phyloP scores from a whole-genome alignment of 2,329 filamentous ascomycete species.

The Xylariaceae sp. region DNA sequence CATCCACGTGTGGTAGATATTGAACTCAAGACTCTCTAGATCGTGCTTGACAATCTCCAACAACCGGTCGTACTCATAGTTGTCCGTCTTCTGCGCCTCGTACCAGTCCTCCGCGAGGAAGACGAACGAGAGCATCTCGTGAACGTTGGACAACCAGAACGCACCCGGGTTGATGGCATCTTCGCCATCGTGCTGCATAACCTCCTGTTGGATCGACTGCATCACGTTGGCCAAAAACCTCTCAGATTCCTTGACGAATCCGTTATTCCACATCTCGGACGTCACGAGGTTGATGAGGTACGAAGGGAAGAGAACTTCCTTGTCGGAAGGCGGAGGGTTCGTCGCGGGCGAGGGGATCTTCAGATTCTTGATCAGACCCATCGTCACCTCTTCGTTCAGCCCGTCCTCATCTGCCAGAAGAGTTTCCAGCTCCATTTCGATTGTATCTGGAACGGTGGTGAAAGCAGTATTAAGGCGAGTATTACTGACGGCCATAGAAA shows the following conservation, averaged over 20 bases:
- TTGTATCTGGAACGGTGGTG: slow-evolving; percentile 76
- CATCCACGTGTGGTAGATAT: slow-evolving; percentile 99
- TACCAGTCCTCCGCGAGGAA: slow-evolving; percentile 99
- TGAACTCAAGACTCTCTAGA: slow-evolving; percentile 96
- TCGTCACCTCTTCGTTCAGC: slow-evolving; percentile 92
- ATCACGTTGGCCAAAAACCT: slow-evolving; percentile 98
- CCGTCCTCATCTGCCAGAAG: slow-evolving; percentile 92
- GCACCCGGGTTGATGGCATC: slow-evolving; percentile 95
- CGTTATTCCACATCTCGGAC: slow-evolving; percentile 99
- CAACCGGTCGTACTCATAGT: slow-evolving; percentile 96
- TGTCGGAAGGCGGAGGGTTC: slow-evolving; percentile 87
- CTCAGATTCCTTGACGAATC: slow-evolving; percentile 98
- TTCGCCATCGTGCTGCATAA: slow-evolving; percentile 97
- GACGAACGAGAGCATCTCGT: slow-evolving; percentile 99
- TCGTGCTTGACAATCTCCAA: slow-evolving; percentile 99
- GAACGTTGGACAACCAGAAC: slow-evolving; percentile 98
- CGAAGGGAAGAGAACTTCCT: slow-evolving; percentile 96
- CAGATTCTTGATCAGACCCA: slow-evolving; percentile 91
- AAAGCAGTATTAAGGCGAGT: slow-evolving; percentile 71
- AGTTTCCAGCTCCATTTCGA: slow-evolving; percentile 91
- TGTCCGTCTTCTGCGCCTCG: slow-evolving; percentile 97
- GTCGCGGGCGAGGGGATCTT: slow-evolving; percentile 89
- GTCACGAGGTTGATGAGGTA: slow-evolving; percentile 99
- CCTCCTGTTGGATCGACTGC: slow-evolving; percentile 98
- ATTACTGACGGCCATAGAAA: slow-evolving; percentile 84